Percentiles rank a stretch among this genome's conserved stretches.
phyloP scores from a whole-genome alignment of 305 asterid species.

The Stenogyne calaminthoides region DNA sequence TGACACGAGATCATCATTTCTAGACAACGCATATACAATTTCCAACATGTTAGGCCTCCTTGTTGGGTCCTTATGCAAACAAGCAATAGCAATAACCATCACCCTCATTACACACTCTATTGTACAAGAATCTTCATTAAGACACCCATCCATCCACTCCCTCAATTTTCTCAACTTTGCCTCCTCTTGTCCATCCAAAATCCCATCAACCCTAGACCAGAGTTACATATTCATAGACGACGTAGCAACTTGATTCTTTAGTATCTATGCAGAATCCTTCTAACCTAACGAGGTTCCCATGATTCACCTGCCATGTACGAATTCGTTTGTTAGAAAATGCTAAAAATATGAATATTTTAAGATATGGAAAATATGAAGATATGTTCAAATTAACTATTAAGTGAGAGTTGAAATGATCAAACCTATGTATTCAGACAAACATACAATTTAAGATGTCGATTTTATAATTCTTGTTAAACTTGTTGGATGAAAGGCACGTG shows the following conservation, averaged over 20 bases:
- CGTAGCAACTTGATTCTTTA: conserved; percentile 66
- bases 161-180: background rate
- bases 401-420: background rate
- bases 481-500: too few relatives aligned
- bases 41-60: background rate
- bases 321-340: background rate
- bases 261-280: conserved; percentile 78
- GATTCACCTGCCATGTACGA: conserved; percentile 55
- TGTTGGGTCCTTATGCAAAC: background rate
- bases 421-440: too few relatives aligned
- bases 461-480: too few relatives aligned
- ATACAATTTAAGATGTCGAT: too few relatives aligned
- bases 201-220: background rate
- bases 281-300: conserved; percentile 79
- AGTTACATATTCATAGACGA: conserved; percentile 69
- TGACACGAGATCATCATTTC: background rate
- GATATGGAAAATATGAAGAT: too few relatives aligned
- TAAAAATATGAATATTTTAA: background rate
- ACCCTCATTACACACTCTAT: background rate
- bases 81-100: background rate
- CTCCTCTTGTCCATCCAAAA: background rate
- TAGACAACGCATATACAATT: background rate
- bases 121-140: background rate
- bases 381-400: too few relatives aligned
- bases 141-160: background rate